Evolutionary conservation across 192 early-diverging fungal species (phyloP).

Genomic region (Umbelopsis sp.): DNA sequence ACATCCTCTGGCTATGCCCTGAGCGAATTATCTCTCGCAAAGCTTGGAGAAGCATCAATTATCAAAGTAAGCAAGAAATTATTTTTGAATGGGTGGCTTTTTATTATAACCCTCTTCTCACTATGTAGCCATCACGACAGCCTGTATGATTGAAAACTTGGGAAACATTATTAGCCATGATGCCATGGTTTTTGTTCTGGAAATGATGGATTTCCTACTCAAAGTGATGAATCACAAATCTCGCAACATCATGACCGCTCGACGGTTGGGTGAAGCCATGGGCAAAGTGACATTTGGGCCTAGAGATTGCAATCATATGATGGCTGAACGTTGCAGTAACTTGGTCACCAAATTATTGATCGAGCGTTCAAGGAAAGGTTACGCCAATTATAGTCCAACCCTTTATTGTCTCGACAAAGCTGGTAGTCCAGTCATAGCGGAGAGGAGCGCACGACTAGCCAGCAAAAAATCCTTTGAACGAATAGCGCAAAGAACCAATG

Average conservation of each 20-base stretch:
- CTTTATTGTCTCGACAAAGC: not conserved
- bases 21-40: conserved; percentile 35
- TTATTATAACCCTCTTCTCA: not conserved
- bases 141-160: conserved; percentile 32
- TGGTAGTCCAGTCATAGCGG: not conserved
- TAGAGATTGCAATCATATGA: conserved; percentile 25
- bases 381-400: not conserved
- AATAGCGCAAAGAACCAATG: conserved; percentile 1
- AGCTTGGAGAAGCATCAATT: conserved; percentile 34
- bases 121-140: conserved; percentile 8
- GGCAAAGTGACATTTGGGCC: conserved; percentile 34
- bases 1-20: conserved; percentile 31
- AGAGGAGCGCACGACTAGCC: conserved; percentile 8
- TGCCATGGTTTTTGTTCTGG: conserved; percentile 23
- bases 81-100: not conserved
- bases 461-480: conserved; percentile 13
- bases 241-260: conserved; percentile 29
- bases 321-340: conserved; percentile 32
- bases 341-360: conserved; percentile 33
- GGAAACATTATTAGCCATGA: conserved; percentile 10
- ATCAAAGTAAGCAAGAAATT: conserved; percentile 26
- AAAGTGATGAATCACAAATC: conserved; percentile 32
- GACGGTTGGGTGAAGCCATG: conserved; percentile 30
- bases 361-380: conserved; percentile 26
- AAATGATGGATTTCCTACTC: conserved; percentile 37